Base-by-base conservation (phyloP, 2,329 filamentous ascomycete genomes). In the Whalleya microplaca region DNA sequence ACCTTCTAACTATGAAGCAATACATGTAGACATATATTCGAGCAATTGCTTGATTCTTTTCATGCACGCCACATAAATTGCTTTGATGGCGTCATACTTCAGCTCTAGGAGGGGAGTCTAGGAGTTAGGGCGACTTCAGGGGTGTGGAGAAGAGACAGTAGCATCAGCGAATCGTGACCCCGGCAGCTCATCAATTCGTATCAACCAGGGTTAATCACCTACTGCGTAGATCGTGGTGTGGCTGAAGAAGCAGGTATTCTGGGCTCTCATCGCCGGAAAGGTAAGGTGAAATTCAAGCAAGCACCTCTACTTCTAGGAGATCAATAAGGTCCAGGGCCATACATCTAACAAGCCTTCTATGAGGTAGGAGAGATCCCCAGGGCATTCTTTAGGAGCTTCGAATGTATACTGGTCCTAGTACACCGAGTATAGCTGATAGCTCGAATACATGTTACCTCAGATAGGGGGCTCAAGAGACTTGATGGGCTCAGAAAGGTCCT, bases 31-130 rank as follows among this genome's bases (percentile, higher is more conserved):
- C 23, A 27, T 27, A 27, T 40, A 23, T 49, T 29, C 41, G 45
- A 47, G 42, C 32, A 43, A 44, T 51, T 16, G 32, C 10, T 41
- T 44, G 20, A 45, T 21, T 29, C 20, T 20, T 23, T 27, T 20
- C 8, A 21, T 21, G 41, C 27, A 19, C 47, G 32, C 40, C 21
- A 18, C 45, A 21, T 29, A 23, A 5, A 27, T 12, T 14, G 8
- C 45, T 54, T 56, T 52, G 45, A n/a, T 56, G 60, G 48, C 62
- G 62, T 64, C 62, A 64, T 64, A 58, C 48, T 46, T 32, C 18
- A 48, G 45, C 41, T 55, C 29, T 37, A 29, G 29, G 41, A 19
- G 18, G 21, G 45, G 20, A 37, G 51, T 41, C 6, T 41, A 23
- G n/a, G n/a, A n/a, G n/a, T n/a, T n/a, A n/a, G 21, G 43, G 21